phyloP scores from a whole-genome alignment of 345 rosid genomes.

The Boechera retrofracta region DNA sequence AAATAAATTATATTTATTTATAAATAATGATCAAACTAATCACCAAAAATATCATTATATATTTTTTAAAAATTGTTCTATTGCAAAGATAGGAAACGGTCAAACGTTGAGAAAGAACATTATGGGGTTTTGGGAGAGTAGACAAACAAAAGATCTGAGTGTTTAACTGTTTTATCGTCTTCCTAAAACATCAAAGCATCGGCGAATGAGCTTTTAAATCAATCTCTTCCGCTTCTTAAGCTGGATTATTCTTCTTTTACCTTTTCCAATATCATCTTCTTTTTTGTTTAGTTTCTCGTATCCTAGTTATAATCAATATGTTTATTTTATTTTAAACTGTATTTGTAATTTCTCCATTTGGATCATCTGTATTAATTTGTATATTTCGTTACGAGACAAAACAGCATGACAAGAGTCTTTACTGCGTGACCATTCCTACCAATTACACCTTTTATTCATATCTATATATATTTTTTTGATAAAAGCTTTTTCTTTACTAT shows the following conservation, averaged over 20 bases:
- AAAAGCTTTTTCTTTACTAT: too few relatives aligned
- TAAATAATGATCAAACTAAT: too few relatives aligned
- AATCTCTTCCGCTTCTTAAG: not conserved
- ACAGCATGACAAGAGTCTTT: not conserved
- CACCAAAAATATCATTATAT: not conserved
- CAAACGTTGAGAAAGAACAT: not conserved
- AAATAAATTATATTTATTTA: too few relatives aligned
- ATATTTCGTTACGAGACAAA: constrained; percentile 4
- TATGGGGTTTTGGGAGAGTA: not conserved
- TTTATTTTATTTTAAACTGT: not conserved
- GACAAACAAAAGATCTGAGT: constrained; percentile 23
- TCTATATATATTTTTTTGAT: too few relatives aligned
- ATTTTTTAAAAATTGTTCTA: not conserved
- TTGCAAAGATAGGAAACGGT: not conserved
- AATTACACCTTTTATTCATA: not conserved
- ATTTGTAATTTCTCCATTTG: not conserved
- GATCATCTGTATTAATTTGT: not conserved
- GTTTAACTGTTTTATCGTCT: constrained; percentile 29
- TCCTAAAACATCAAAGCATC: constrained; percentile 11
- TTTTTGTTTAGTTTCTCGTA: constrained; percentile 1
- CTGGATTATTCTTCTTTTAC: constrained; percentile 14
- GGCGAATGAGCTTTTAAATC: constrained; percentile 19
- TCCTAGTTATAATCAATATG: not conserved
- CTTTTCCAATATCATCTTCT: constrained; percentile 7
- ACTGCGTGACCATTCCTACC: not conserved